phyloP scores from a whole-genome alignment of 768 basidiomycete species.

The Podaxis mareebaensis region DNA sequence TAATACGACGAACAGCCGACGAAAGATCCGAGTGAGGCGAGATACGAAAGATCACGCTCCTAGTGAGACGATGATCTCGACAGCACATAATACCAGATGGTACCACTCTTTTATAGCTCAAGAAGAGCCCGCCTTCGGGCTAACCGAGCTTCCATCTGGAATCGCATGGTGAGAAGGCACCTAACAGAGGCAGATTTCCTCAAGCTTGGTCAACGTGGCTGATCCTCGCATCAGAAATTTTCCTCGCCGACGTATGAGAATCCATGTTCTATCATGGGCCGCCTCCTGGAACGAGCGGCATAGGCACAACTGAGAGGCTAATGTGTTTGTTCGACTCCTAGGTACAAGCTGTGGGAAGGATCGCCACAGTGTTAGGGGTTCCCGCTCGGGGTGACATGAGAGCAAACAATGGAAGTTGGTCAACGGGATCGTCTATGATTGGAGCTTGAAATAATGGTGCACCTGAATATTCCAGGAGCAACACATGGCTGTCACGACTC shows the following conservation, averaged over 20 bases:
- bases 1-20: not conserved
- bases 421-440: not conserved
- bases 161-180: slow-evolving; percentile 5
- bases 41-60: not conserved
- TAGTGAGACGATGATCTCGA: too few species aligned
- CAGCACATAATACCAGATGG: too few species aligned
- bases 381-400: slow-evolving; percentile 5
- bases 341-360: not conserved
- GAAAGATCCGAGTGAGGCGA: not conserved
- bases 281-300: not conserved
- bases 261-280: not conserved
- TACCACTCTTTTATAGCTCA: slow-evolving; percentile 6
- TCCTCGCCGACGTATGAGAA: not conserved
- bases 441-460: not conserved
- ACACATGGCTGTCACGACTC: slow-evolving; percentile 1
- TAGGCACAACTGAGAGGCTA: not conserved
- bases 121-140: not conserved
- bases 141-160: not conserved
- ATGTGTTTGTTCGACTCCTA: not conserved
- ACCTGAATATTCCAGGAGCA: not conserved
- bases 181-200: slow-evolving; percentile 2
- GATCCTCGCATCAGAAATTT: not conserved
- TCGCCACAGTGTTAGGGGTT: not conserved
- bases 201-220: not conserved
- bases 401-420: not conserved